Base-by-base conservation (phyloP, 2,329 filamentous ascomycete genomes). In the Blastomyces silverae region DNA sequence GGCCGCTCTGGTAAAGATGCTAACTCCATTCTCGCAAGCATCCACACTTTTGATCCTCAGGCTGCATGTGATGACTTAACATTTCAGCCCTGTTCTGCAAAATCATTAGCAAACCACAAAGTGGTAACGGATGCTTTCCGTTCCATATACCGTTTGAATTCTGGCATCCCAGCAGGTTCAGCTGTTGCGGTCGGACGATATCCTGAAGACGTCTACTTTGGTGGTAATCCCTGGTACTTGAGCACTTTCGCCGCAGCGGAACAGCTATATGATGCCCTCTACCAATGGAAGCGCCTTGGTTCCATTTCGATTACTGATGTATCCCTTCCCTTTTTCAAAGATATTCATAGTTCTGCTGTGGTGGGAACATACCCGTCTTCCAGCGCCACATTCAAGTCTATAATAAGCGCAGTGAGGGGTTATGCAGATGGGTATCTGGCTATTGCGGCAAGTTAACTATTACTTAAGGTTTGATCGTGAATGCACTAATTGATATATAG, bases 181-280 rank as follows among this genome's bases (percentile, higher is more conserved):
- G 88, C 88, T 8, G 81, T 86, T 11, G 82, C 85, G 7, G 79
- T 89, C 6, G 88, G 89, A 56, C 80, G 89, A 66, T 91, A 91
- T 72, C 77, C 86, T 0, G 88, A 90, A 74, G 90, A 94, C 70
- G 78, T 81, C 17, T 93, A 92, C 76, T 89, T 87, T 75, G 85
- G 85, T 66, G 89, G 89, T 6, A 91, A 93, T 74, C 89, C 90
- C 2, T 93, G 90, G 90, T 90, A 91, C 70, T 81, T 92, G 10
- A 83, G 84, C 68, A 92, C 89, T 0, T 82, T 91, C 46, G 89
- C 88, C 0, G 88, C 88, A 0, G 90, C 89, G 17, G 90, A 94
- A 74, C 85, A 90, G 73, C 83, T 94, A 2, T 93, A 92, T 73
- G 87, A 89, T 72, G 87, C 90, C 0, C 73, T 91, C 4, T 86